phyloP scores from a whole-genome alignment of 345 rosid genomes.

The Populus tremula region DNA sequence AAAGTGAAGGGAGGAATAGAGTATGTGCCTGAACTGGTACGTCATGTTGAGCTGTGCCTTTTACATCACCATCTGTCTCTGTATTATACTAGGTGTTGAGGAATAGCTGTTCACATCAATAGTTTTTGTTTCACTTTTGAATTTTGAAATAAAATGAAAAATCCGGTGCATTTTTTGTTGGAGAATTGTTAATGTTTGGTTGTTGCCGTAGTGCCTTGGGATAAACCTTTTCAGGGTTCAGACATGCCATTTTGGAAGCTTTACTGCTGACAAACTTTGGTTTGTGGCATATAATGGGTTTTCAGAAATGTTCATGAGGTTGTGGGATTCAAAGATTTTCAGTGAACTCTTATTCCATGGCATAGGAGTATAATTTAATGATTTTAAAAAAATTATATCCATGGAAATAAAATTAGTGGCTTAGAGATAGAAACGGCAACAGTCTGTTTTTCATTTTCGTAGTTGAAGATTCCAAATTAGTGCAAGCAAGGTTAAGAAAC shows the following conservation, averaged over 20 bases:
- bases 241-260: neutral
- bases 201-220: neutral
- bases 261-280: neutral
- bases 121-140: neutral
- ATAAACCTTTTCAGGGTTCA: neutral
- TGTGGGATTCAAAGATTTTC: neutral
- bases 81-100: neutral
- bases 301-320: neutral
- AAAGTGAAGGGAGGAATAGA: slow-evolving; percentile 31
- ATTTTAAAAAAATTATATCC: neutral
- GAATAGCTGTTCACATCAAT: neutral
- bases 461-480: neutral
- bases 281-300: neutral
- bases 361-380: neutral
- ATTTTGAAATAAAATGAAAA: neutral
- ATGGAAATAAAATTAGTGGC: neutral
- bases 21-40: slow-evolving; percentile 32
- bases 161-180: neutral
- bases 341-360: neutral
- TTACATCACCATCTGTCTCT: neutral
- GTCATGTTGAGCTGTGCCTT: neutral
- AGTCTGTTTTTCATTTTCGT: neutral
- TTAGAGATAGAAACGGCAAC: neutral
- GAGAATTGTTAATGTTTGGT: neutral
- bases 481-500: neutral